Evolutionary conservation across 345 rosid species (phyloP), one percentile per base, ranked within the genome.

Genomic region (Rhodomyrtus tomentosa): DNA sequence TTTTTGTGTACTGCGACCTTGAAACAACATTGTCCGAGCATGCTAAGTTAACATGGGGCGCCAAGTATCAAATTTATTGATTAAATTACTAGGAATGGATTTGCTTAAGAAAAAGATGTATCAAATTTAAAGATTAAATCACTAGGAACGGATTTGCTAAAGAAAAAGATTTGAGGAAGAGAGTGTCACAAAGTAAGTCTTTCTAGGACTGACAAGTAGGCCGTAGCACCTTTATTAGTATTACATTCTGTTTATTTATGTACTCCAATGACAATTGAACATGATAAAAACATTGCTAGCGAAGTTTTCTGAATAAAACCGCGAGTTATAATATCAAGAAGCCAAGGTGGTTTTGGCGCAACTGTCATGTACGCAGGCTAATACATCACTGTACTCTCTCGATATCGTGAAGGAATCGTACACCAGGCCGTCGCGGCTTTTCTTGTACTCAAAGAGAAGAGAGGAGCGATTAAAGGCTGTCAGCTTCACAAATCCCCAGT

Each of bases 381-480:
- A 84, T 50, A 96, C 90, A 89, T 96, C 98, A 84, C 88, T 92
- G 89, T 96, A 96, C 85, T 95, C 95, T 88, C 98, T 92, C 4
- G 96, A 90, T 85, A 96, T 92, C 80, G 94, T 95, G 90, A 96
- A 96, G 48, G 93, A 91, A 90, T 96, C 99, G 22, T 93, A 86
- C 12, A 95, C 95, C 87, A 89, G 85, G 32, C 98, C 98, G 3
- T 91, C 91, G 11, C 94, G 82, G 89, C 98, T 96, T 89, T 89
- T 96, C 91, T 93, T 94, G 90, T 96, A 96, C 94, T 96, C 99
- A 48, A 93, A 93, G 10, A 92, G 92, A 86, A 96, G 90, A n/a
- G 90, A 91, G 15, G 99, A 93, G 80, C 91, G 97, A 82, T 95
- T 91, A 15, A 90, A 91, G 50, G 98, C 95, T 5, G 98, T 95